Conservation (phyloP, 176 grass and related monocot genomes). For the Secale cereale region DNA sequence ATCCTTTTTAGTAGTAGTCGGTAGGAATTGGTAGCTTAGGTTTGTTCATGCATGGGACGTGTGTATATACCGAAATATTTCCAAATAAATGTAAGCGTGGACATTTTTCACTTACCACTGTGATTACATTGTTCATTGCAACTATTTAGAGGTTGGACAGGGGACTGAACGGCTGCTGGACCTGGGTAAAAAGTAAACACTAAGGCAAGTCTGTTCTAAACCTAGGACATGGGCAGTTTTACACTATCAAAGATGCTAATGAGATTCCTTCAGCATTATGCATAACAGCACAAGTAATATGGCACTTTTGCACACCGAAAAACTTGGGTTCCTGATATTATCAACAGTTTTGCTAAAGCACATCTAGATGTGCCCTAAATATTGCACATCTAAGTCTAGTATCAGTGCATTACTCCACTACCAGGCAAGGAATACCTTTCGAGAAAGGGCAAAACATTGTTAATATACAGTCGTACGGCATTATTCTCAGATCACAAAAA, state of each 20-base stretch:
- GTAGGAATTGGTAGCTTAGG: background rate
- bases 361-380: too few relatives aligned
- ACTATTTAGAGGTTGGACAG: background rate
- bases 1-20: background rate
- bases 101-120: background rate
- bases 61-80: conserved; percentile 7
- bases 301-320: background rate
- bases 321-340: background rate
- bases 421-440: background rate
- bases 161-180: background rate
- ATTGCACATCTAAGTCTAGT: too few relatives aligned
- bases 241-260: background rate
- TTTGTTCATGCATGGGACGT: background rate
- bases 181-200: background rate
- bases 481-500: background rate
- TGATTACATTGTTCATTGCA: background rate
- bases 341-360: too few relatives aligned
- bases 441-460: background rate
- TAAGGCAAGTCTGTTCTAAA: background rate
- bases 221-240: background rate
- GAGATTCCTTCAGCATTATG: background rate
- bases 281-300: background rate
- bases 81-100: background rate
- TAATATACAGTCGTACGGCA: background rate
- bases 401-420: too few relatives aligned